phyloP scores from a whole-genome alignment of 768 basidiomycete genomes.

The Lentinula sp. region DNA sequence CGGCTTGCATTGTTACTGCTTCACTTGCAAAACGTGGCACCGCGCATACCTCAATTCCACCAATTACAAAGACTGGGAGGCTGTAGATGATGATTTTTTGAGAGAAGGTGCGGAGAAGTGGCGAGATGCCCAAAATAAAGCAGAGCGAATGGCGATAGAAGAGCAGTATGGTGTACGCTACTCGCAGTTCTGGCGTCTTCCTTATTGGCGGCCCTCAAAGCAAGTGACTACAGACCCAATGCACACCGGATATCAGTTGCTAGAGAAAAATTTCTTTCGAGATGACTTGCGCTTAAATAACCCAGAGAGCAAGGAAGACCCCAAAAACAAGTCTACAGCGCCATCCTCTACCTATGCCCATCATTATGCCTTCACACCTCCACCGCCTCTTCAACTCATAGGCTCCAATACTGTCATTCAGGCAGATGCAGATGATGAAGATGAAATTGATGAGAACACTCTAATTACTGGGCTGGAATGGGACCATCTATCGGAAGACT shows the following conservation, averaged over 20 bases:
- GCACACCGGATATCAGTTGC: slow-evolving; percentile 17
- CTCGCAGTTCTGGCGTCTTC: slow-evolving; percentile 21
- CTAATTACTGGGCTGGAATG: background rate
- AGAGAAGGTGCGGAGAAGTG: slow-evolving; percentile 14
- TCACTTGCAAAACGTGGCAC: background rate
- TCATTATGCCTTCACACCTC: background rate
- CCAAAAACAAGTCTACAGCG: background rate
- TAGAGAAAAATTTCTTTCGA: background rate
- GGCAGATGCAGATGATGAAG: background rate
- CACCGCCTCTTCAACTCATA: background rate
- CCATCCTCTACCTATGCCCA: background rate
- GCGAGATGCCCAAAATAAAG: slow-evolving; percentile 11
- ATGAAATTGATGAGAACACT: too few species aligned
- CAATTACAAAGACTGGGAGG: slow-evolving; percentile 13
- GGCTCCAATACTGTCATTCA: background rate
- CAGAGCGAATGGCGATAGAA: slow-evolving; percentile 12
- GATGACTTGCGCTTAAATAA: background rate
- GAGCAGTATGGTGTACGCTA: slow-evolving; percentile 18
- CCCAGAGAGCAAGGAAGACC: background rate
- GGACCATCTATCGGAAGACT: background rate
- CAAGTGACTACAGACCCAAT: slow-evolving; percentile 28
- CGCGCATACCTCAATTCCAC: background rate
- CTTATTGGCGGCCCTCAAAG: slow-evolving; percentile 28
- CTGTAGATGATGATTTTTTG: slow-evolving; percentile 7
- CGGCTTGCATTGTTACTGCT: background rate